A percentile compares a stretch with the other conserved stretches of the same genome.
Evolutionary conservation across 306 rosid species (phyloP).

Genomic region (Geum urbanum): DNA sequence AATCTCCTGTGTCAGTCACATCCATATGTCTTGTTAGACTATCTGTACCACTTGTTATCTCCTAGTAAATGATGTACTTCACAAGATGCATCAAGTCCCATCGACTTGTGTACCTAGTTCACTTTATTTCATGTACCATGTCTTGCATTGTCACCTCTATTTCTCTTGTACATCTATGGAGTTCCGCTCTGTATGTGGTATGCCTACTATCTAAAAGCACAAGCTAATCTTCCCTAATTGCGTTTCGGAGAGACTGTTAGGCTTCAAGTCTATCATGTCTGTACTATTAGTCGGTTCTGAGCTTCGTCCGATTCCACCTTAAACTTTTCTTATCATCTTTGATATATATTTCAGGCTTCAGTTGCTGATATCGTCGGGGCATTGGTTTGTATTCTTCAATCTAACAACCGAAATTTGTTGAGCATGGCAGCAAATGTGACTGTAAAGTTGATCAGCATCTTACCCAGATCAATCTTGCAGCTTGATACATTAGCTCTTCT

Average conservation of each 20-base stretch:
- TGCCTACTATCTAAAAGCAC: not conserved
- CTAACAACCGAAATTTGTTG: conserved; percentile 40
- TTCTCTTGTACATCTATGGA: not conserved
- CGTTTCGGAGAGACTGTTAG: not conserved
- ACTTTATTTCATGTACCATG: not conserved
- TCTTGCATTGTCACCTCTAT: not conserved
- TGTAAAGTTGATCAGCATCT: conserved; percentile 47
- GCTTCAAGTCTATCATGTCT: not conserved
- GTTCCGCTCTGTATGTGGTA: not conserved
- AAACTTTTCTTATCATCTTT: conserved; percentile 9
- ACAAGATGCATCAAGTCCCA: too few species aligned
- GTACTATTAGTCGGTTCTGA: not conserved
- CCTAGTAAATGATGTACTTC: too few species aligned
- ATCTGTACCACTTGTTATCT: too few species aligned
- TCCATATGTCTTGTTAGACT: too few species aligned
- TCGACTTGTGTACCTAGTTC: not conserved
- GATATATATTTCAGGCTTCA: conserved; percentile 53
- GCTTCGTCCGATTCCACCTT: not conserved
- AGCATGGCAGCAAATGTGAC: conserved; percentile 53
- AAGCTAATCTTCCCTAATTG: not conserved
- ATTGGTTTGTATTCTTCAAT: conserved; percentile 68
- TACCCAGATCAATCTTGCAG: conserved; percentile 49
- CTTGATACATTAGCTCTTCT: conserved; percentile 55
- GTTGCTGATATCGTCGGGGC: conserved; percentile 56
- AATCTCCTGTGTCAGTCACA: too few species aligned